These are phyloP conservation scores for Agaricus blazei DNA, from an alignment of 768 basidiomycete genomes.

Conservation along the genomic window DNA sequence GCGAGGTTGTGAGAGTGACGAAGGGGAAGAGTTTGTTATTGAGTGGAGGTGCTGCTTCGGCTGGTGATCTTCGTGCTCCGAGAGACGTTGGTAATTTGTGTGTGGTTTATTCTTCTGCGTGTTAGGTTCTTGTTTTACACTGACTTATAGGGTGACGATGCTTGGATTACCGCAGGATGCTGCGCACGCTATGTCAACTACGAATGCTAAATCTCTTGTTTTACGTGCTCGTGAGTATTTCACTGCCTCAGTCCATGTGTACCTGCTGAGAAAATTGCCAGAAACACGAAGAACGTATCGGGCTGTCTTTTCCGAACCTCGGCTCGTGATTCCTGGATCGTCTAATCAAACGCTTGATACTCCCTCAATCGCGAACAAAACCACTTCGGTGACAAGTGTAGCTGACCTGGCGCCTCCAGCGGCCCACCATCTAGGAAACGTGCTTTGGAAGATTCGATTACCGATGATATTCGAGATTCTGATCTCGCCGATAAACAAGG, in stretches of 20 bases:
- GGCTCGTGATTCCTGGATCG: conserved; percentile 46
- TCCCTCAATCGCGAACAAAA: not conserved
- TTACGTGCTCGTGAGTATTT: conserved; percentile 63
- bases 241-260: not conserved
- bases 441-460: not conserved
- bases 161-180: conserved; percentile 66
- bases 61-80: conserved; percentile 64
- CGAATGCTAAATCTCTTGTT: conserved; percentile 59
- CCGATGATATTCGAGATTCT: not conserved
- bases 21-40: conserved; percentile 75
- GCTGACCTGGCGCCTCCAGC: not conserved
- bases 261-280: conserved; percentile 19
- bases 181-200: conserved; percentile 58
- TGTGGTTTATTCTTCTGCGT: conserved; percentile 17
- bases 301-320: conserved; percentile 74
- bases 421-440: not conserved
- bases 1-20: conserved; percentile 74
- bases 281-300: conserved; percentile 82
- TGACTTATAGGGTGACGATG: conserved; percentile 47
- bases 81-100: conserved; percentile 76
- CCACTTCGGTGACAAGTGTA: not conserved
- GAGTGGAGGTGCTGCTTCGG: conserved; percentile 59
- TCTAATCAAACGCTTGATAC: not conserved
- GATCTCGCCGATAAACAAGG: not conserved
- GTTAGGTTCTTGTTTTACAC: not conserved